Conservation (phyloP, 2,329 filamentous ascomycete species). For the Colletotrichum abscissum region DNA sequence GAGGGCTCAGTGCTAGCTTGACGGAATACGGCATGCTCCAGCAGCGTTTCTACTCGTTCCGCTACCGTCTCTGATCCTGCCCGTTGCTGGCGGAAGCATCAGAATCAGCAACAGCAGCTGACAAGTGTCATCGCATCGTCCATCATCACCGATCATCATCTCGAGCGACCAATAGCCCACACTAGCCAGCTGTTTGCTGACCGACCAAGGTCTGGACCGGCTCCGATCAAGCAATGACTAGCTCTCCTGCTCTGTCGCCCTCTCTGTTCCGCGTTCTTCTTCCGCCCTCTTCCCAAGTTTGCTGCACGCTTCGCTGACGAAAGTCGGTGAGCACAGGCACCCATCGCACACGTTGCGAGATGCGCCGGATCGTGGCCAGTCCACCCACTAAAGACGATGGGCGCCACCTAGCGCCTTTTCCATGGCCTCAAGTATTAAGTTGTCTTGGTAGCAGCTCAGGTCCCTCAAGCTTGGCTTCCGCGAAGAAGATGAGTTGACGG, state of each 20-base stretch:
- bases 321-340: slow-evolving; percentile 23
- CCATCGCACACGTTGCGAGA: slow-evolving; percentile 23
- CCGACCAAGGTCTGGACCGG: not conserved
- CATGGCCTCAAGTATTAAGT: slow-evolving; percentile 28
- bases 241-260: not conserved
- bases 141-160: slow-evolving; percentile 4
- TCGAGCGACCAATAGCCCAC: not conserved
- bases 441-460: slow-evolving; percentile 32
- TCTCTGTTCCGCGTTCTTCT: not conserved
- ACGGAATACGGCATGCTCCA: not conserved
- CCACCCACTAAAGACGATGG: slow-evolving; percentile 18
- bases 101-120: not conserved
- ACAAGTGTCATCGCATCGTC: slow-evolving; percentile 9
- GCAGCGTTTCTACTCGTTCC: not conserved
- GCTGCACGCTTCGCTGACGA: slow-evolving; percentile 14
- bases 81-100: slow-evolving; percentile 1
- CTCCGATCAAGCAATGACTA: slow-evolving; percentile 12
- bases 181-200: slow-evolving; percentile 30
- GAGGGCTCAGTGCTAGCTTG: not conserved
- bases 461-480: slow-evolving; percentile 33
- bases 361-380: slow-evolving; percentile 7
- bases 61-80: not conserved
- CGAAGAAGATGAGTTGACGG: slow-evolving; percentile 32
- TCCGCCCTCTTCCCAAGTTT: not conserved
- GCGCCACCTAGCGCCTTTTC: slow-evolving; percentile 18